Evolutionary conservation across 129 eudicot species (phyloP), one percentile per base, ranked within the genome.

Genomic region (Rutidosis leptorrhynchoides): DNA sequence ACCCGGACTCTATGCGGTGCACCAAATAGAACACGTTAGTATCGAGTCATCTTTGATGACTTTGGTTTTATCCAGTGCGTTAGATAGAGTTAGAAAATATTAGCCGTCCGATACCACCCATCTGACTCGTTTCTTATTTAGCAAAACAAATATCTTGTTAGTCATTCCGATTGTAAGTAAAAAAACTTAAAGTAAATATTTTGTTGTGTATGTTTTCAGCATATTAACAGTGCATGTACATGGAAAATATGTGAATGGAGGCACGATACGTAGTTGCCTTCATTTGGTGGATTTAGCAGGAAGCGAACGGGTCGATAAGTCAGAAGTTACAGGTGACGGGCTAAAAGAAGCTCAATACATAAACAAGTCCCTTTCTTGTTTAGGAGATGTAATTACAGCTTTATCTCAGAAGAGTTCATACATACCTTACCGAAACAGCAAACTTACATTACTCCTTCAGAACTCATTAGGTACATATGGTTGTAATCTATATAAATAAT

Each of bases 211-310:
- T 27, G 11, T 64, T 43, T 81, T 74, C 85, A 85, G 96, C 77
- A 78, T 91, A 16, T 78, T 88, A 79, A 81, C 89, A 0, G 80
- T 85, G 21, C 98, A 81, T 53, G 88, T 91, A 12, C 77, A 73
- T 2, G 95, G 95, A 23, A 83, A 81, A 77, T 94, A 91, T 79
- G 77, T 73, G 42, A 81, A 90, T 3, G 96, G 98, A 43, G 85
- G 81, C 37, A 62, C 63, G 23, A 73, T 74, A 27, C 78, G 73
- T 6, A 84, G 97, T 80, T 81, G 96, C 79, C 96, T 91, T 43
- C 96, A 87, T 79, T 79, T 91, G 83, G 96, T 87, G 37, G 97
- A 91, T 60, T 78, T 91, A 29, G 97, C 96, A 1, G 96, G 96
- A 46, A 87, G 88, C 42, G 95, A 85, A 65, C 64, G 87, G 30